Conservation (phyloP, 2,329 filamentous ascomycete species). For the Lojkania enalia region DNA sequence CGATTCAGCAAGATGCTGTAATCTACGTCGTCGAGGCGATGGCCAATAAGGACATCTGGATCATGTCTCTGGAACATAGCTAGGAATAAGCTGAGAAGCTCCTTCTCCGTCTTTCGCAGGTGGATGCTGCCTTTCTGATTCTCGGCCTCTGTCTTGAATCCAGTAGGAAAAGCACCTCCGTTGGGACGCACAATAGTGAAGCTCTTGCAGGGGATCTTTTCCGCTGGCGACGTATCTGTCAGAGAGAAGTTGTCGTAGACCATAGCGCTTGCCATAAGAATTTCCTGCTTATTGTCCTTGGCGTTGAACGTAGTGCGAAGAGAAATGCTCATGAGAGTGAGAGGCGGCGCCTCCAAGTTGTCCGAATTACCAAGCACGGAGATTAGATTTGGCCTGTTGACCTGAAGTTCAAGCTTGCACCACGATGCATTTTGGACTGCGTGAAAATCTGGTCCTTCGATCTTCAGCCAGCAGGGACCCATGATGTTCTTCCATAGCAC, state of each 20-base stretch:
- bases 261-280: slow-evolving; percentile 85
- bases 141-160: slow-evolving; percentile 78
- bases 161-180: slow-evolving; percentile 74
- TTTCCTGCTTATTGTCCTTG: slow-evolving; percentile 95
- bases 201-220: slow-evolving; percentile 84
- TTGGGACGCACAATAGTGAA: slow-evolving; percentile 90
- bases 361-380: slow-evolving; percentile 75
- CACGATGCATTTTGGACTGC: slow-evolving; percentile 90
- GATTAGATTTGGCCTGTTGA: slow-evolving; percentile 76
- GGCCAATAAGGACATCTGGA: slow-evolving; percentile 90
- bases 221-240: slow-evolving; percentile 82
- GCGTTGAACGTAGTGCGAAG: slow-evolving; percentile 86
- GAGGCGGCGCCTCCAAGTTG: slow-evolving; percentile 77
- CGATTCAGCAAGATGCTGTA: slow-evolving; percentile 88
- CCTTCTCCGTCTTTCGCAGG: slow-evolving; percentile 79
- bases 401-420: slow-evolving; percentile 91
- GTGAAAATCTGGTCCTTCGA: slow-evolving; percentile 81
- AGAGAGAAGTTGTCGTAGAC: slow-evolving; percentile 90
- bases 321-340: slow-evolving; percentile 95
- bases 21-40: slow-evolving; percentile 96
- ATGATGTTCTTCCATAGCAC: slow-evolving; percentile 99
- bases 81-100: slow-evolving; percentile 85
- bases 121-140: slow-evolving; percentile 78
- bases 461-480: slow-evolving; percentile 96
- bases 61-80: slow-evolving; percentile 86